These are phyloP conservation scores for Fusarium oxysporum DNA, from an alignment of 2,329 filamentous ascomycete genomes.

Conservation along the genomic window DNA sequence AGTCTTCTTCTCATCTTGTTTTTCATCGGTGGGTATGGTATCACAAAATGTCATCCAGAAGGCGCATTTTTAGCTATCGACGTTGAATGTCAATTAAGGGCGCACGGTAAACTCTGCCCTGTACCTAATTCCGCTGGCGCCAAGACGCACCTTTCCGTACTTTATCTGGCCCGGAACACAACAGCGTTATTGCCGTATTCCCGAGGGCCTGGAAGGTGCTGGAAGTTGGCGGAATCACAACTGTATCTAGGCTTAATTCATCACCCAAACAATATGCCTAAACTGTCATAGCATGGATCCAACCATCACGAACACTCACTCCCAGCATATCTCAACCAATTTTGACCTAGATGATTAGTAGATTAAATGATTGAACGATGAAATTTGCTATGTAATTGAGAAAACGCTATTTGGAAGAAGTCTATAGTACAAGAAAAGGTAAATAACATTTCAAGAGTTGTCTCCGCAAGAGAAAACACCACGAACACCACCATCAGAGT, in stretches of 20 bases:
- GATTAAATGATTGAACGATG: fast-evolving
- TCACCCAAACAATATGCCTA: not conserved
- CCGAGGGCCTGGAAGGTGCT: fast-evolving
- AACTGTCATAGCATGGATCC: not conserved
- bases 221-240: fast-evolving
- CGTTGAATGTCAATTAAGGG: not conserved
- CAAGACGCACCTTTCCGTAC: not conserved
- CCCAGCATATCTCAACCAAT: too few relatives aligned
- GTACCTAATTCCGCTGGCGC: too few relatives aligned
- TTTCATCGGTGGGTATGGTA: not conserved
- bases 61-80: not conserved
- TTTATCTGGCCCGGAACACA: fast-evolving
- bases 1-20: fast-evolving
- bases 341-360: fast-evolving
- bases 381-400: not conserved
- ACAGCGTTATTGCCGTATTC: not conserved
- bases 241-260: not conserved
- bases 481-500: constrained; percentile 23
- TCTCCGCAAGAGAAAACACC: constrained; percentile 43
- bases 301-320: too few relatives aligned
- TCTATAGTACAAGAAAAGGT: not conserved
- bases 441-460: constrained; percentile 17
- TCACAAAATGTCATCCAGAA: not conserved
- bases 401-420: not conserved
- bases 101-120: not conserved